Evolutionary conservation across 352 stramenopile genomes (phyloP), one percentile per base, ranked within the genome.

Genomic region (Phytophthora sansomeana): DNA sequence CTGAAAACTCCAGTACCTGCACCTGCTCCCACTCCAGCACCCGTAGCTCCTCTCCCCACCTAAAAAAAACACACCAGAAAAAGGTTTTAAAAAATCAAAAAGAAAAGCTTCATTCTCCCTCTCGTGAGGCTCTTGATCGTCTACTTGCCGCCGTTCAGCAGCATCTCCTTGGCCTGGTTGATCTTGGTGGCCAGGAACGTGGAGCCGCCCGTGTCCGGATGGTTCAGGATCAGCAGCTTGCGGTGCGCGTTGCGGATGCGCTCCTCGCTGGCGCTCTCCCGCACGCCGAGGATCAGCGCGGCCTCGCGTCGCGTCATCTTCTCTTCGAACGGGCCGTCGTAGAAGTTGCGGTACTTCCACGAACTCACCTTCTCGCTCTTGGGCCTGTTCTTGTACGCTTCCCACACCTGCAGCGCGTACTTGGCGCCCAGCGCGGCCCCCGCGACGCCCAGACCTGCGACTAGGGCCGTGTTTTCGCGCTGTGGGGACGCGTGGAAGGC

Each of bases 111-210:
- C 36, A 49, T 42, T 17, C 55, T 56, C 43, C 46, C 35, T 59
- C 16, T 33, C 21, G 21, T 24, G 21, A 24, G 21, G 1, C 21
- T 32, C 21, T 55, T 6, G 24, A 42, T 42, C 29, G n/a, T 69
- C 59, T 85, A 90, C 62, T 89, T 87, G 75, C 67, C 71, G 53
- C 80, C 80, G 32, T 42, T 57, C 33, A 99, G 85, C 65, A 99
- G 79, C 52, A 99, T 83, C 73, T 99, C 97, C 81, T 99, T 99
- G 29, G 97, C 98, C 83, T 99, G 97, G 83, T 99, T 99, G 63
- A 99, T 98, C 84, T 99, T 99, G 43, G 96, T 97, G 38, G 97
- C 90, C 35, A 99, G 67, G 71, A 98, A 99, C n/a, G 97, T 99
- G 17, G 95, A 99, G 50, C 98, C 98, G 30, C 98, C 98, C 47